These are phyloP conservation scores for Trichoderma simmonsii DNA, from an alignment of 2,329 filamentous ascomycete genomes.

Conservation along the genomic window DNA sequence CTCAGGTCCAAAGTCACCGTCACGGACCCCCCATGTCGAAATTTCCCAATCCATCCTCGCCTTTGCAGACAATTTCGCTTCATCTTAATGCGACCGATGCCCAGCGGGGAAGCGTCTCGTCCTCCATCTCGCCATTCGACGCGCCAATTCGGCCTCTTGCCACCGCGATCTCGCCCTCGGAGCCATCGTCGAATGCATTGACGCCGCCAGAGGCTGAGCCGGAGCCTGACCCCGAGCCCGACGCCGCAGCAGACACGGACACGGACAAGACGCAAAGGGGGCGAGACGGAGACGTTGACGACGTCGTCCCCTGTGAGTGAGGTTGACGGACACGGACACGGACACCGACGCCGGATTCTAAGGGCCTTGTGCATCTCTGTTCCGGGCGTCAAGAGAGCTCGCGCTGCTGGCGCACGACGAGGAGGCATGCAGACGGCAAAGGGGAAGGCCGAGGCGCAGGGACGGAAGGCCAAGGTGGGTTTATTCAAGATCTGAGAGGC, in stretches of 20 bases:
- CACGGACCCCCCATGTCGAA: slow-evolving; percentile 16
- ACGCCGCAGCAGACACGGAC: neutral
- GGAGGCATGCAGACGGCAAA: slow-evolving; percentile 53
- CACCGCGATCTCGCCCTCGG: neutral
- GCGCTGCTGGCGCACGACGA: slow-evolving; percentile 23
- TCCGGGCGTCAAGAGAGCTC: slow-evolving; percentile 1
- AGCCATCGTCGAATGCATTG: slow-evolving; percentile 18
- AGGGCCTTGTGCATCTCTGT: neutral
- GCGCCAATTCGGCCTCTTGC: slow-evolving; percentile 4
- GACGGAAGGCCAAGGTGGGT: slow-evolving; percentile 59
- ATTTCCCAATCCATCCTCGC: slow-evolving; percentile 16
- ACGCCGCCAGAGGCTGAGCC: slow-evolving; percentile 13
- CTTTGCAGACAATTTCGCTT: slow-evolving; percentile 15
- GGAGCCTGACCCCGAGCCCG: slow-evolving; percentile 19
- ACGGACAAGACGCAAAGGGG: neutral
- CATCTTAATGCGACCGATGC: slow-evolving; percentile 1
- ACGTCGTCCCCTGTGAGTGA: neutral
- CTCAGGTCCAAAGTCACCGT: neutral
- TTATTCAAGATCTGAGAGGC: neutral
- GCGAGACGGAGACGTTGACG: neutral
- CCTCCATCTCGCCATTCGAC: neutral
- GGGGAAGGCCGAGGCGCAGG: slow-evolving; percentile 56
- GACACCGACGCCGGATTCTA: neutral
- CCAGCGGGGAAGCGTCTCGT: slow-evolving; percentile 10
- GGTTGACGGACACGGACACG: neutral